Percentiles rank a stretch among this genome's conserved stretches.
phyloP scores from a whole-genome alignment of 2,329 filamentous ascomycete genomes.

The Amylocarpus encephaloides region DNA sequence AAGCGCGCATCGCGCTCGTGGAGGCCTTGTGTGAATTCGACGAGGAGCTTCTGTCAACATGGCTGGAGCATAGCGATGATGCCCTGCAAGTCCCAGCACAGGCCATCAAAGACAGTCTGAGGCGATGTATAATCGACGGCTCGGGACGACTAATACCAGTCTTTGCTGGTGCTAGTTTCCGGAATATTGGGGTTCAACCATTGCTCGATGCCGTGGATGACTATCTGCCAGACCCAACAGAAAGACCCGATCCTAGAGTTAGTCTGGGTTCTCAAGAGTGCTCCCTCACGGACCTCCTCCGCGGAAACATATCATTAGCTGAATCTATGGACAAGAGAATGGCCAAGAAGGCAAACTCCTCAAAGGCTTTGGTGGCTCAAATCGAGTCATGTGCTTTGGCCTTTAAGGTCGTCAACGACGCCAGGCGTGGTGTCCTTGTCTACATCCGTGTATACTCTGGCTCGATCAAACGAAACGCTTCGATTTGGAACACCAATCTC shows the following conservation, averaged over 20 bases:
- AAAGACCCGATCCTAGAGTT: slow-evolving; percentile 74
- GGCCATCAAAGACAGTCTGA: slow-evolving; percentile 66
- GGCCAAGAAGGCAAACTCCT: slow-evolving; percentile 34
- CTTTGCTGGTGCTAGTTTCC: slow-evolving; percentile 87
- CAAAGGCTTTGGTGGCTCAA: slow-evolving; percentile 36
- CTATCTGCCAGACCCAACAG: slow-evolving; percentile 74
- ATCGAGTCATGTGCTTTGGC: slow-evolving; percentile 64
- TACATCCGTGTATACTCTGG: slow-evolving; percentile 92
- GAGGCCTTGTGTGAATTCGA: slow-evolving; percentile 86
- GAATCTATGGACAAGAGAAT: slow-evolving; percentile 28
- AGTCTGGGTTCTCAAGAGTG: slow-evolving; percentile 54
- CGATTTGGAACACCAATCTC: slow-evolving; percentile 83
- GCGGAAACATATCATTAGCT: slow-evolving; percentile 38
- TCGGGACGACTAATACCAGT: slow-evolving; percentile 74
- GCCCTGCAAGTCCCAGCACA: slow-evolving; percentile 58
- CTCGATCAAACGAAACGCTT: slow-evolving; percentile 62
- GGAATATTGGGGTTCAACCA: slow-evolving; percentile 89
- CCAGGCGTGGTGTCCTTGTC: slow-evolving; percentile 77
- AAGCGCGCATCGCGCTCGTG: slow-evolving; percentile 69
- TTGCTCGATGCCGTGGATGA: slow-evolving; percentile 84
- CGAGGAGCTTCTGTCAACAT: slow-evolving; percentile 76
- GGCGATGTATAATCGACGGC: slow-evolving; percentile 61
- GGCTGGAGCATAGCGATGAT: slow-evolving; percentile 70
- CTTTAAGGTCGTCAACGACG: slow-evolving; percentile 92
- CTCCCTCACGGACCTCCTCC: slow-evolving; percentile 44